Conservation (phyloP, 2,329 filamentous ascomycete genomes). For the Phialophora macrospora region DNA sequence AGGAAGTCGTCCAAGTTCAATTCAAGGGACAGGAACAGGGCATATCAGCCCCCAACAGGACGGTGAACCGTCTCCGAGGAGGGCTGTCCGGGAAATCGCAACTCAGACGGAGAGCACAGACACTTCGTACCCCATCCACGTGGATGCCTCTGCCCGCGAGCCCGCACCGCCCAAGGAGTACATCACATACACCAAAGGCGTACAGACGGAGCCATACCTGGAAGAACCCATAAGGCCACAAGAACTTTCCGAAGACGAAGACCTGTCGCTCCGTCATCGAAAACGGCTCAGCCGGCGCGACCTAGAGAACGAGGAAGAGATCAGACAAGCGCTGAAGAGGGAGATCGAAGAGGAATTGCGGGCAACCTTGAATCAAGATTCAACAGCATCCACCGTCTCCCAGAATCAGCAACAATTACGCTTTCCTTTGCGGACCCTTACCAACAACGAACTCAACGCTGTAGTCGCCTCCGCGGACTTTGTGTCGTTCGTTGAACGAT, state of each 20-base stretch:
- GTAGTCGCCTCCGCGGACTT: slow-evolving; percentile 94
- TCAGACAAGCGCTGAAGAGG: slow-evolving; percentile 78
- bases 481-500: slow-evolving; percentile 90
- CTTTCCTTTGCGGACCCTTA: slow-evolving; percentile 80
- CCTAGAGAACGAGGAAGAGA: slow-evolving; percentile 83
- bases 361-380: slow-evolving; percentile 58
- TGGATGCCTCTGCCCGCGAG: slow-evolving; percentile 67
- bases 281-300: slow-evolving; percentile 80
- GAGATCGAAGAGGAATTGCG: slow-evolving; percentile 93
- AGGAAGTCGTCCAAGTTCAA: slow-evolving; percentile 81
- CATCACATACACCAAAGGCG: slow-evolving; percentile 95
- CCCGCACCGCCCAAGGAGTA: slow-evolving; percentile 64
- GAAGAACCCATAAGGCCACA: slow-evolving; percentile 53
- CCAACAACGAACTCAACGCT: slow-evolving; percentile 82
- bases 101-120: slow-evolving; percentile 76
- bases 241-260: slow-evolving; percentile 68
- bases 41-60: slow-evolving; percentile 75
- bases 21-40: slow-evolving; percentile 77
- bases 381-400: slow-evolving; percentile 49
- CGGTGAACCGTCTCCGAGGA: slow-evolving; percentile 47
- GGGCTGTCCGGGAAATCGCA: slow-evolving; percentile 53
- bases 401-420: slow-evolving; percentile 54
- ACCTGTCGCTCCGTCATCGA: slow-evolving; percentile 62
- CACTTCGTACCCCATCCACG: slow-evolving; percentile 76
- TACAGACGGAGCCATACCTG: slow-evolving; percentile 73